These are phyloP conservation scores for Cyberlindnera lachancei DNA, from an alignment of 805 yeast genomes.

Conservation along the genomic window DNA sequence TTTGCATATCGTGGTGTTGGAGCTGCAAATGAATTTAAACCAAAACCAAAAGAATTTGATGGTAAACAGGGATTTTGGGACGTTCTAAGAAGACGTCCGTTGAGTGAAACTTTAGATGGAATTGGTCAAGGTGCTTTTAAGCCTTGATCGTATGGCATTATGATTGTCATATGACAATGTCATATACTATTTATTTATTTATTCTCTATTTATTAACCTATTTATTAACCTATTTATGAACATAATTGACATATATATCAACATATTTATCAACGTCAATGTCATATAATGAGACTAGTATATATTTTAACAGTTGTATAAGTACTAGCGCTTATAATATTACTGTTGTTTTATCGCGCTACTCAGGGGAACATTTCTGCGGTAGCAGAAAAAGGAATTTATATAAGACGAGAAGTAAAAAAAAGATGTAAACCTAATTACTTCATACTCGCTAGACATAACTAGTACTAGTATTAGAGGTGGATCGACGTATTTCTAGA, in stretches of 20 bases:
- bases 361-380: too few species aligned
- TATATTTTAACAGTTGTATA: too few species aligned
- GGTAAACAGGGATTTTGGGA: constrained; percentile 68
- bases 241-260: background rate
- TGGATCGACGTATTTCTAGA: too few species aligned
- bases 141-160: constrained; percentile 14
- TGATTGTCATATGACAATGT: background rate
- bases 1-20: constrained; percentile 17
- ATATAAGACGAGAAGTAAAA: too few species aligned
- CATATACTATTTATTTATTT: background rate
- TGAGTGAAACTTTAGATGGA: constrained; percentile 69
- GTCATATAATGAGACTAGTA: background rate
- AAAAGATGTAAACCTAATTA: too few species aligned
- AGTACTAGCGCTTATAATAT: too few species aligned
- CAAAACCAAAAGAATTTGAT: constrained; percentile 11
- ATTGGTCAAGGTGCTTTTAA: constrained; percentile 41
- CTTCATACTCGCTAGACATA: too few species aligned
- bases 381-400: too few species aligned
- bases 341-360: too few species aligned
- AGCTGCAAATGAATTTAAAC: constrained; percentile 23
- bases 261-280: background rate
- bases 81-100: constrained; percentile 70
- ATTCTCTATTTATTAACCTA: constrained; percentile 5
- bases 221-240: constrained; percentile 6
- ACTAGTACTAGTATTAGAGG: too few species aligned